phyloP scores from a whole-genome alignment of 2,329 filamentous ascomycete genomes.

The Fusarium abutilonis region DNA sequence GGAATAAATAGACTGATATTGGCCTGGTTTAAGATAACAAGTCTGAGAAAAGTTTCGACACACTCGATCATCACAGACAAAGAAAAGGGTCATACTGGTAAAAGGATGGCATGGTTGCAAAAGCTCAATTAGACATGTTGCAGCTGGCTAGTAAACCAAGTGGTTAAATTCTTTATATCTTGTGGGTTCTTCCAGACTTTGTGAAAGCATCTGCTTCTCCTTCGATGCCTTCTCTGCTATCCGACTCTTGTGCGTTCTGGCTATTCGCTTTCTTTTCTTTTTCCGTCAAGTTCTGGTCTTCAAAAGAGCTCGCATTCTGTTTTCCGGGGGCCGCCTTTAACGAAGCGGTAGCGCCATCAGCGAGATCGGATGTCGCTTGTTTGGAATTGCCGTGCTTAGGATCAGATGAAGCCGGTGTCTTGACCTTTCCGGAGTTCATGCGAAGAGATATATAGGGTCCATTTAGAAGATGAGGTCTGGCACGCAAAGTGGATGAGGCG shows the following conservation, averaged over 20 bases:
- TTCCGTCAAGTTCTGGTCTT: conserved; percentile 9
- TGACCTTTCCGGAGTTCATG: conserved; percentile 21
- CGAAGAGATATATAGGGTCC: neutral
- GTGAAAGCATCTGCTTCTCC: conserved; percentile 6
- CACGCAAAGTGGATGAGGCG: neutral
- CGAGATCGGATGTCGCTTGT: conserved; percentile 4
- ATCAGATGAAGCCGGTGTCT: conserved; percentile 8
- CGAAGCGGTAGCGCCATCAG: conserved; percentile 26
- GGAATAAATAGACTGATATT: neutral
- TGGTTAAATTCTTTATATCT: neutral
- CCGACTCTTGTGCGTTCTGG: conserved; percentile 23
- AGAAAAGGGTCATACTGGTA: no score
- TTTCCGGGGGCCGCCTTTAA: conserved; percentile 20
- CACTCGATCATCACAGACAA: no score
- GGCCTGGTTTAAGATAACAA: no score
- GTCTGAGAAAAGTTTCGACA: no score
- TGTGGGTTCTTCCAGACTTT: conserved; percentile 22
- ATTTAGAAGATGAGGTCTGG: neutral
- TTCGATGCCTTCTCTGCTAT: conserved; percentile 8
- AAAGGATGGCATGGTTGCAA: no score
- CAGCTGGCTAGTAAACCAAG: no score
- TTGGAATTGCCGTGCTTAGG: conserved; percentile 10
- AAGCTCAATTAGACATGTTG: no score
- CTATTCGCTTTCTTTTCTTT: conserved; percentile 14
- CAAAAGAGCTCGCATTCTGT: conserved; percentile 13